Evolutionary conservation across 495 filamentous ascomycete species (phyloP), one percentile per base, ranked within the genome.

Genomic region (Pseudomonodictys pantanalensis): DNA sequence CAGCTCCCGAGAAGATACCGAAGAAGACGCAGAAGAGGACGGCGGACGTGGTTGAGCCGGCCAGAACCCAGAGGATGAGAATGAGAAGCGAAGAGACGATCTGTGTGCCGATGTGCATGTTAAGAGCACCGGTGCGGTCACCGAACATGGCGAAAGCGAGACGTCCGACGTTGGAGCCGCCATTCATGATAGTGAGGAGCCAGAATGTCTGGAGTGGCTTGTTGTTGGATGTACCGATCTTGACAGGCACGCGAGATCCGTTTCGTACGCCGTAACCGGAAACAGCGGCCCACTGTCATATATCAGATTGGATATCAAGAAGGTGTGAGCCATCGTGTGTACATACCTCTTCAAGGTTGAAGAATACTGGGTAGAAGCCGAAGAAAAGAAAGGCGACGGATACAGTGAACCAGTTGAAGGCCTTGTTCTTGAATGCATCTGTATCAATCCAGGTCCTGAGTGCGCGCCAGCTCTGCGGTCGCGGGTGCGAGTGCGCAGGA

Each of bases 301-400:
- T 44, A 42, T 56, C 43, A 57, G 51, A 10, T 47, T 10, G 28
- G 18, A 33, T 24, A 25, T 22, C 1, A 32, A 17, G 24, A n/a
- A 9, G 25, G 12, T 15, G 29, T n/a, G 45, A 24, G 18, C 9
- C 12, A 41, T 10, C 12, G 35, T 5, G 20, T 39, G 11, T 28
- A 25, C 6, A 25, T 58, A 68, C 69, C 54, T 76, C 76, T 52
- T 76, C 72, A 24, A 78, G 58, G 52, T 73, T 76, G 67, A 77
- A 77, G 55, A 76, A 74, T 3, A 78, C 60, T 4, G 74, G 67
- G 46, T 76, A 76, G 62, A 76, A 77, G 22, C 76, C 76, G 26
- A 76, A 61, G 65, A 76, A 77, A 6, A 77, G 56, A 35, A 72
- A 72, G 9, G 66, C 66, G 30, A 75, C 67, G 3, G 69, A 56